Percentiles rank a stretch among this genome's conserved stretches.
These are phyloP conservation scores for Picochlorum sp. DNA, from an alignment of 139 green algal genomes.

Conservation along the genomic window DNA sequence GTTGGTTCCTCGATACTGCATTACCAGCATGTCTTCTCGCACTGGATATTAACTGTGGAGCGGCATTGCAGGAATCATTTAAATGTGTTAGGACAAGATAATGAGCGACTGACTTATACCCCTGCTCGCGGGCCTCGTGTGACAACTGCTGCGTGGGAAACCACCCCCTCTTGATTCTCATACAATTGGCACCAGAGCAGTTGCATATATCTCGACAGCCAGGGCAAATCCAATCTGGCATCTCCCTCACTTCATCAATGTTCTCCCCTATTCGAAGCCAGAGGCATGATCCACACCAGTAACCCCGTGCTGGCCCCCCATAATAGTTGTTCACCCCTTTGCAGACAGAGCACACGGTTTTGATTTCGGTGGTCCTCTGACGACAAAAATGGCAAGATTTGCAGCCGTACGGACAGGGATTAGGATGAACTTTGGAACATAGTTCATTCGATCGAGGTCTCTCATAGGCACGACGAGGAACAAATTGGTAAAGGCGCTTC, in stretches of 20 bases:
- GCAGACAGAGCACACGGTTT: conserved; percentile 42
- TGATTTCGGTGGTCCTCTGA: conserved; percentile 38
- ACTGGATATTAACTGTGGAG: too few relatives aligned
- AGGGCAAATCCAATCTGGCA: conserved; percentile 37
- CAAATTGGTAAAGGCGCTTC: conserved; percentile 18
- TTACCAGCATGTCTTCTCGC: too few relatives aligned
- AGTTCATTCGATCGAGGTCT: not conserved
- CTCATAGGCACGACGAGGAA: not conserved
- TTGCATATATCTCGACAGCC: conserved; percentile 56
- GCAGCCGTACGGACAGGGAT: conserved; percentile 23
- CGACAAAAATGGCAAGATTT: conserved; percentile 57
- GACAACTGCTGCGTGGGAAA: conserved; percentile 34
- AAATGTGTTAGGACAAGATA: conserved; percentile 53
- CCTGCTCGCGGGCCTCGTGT: conserved; percentile 27
- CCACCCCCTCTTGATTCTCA: conserved; percentile 22
- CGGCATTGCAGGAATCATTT: conserved; percentile 8
- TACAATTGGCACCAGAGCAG: conserved; percentile 42
- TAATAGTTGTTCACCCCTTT: conserved; percentile 7
- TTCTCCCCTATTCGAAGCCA: conserved; percentile 48
- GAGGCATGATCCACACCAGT: conserved; percentile 46
- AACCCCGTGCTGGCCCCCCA: conserved; percentile 23
- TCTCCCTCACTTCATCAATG: conserved; percentile 30
- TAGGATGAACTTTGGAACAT: conserved; percentile 27
- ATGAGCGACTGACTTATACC: conserved; percentile 52
- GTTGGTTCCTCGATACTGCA: too few relatives aligned